phyloP scores from a whole-genome alignment of 257 asterid genomes.

The Petrea volubilis region DNA sequence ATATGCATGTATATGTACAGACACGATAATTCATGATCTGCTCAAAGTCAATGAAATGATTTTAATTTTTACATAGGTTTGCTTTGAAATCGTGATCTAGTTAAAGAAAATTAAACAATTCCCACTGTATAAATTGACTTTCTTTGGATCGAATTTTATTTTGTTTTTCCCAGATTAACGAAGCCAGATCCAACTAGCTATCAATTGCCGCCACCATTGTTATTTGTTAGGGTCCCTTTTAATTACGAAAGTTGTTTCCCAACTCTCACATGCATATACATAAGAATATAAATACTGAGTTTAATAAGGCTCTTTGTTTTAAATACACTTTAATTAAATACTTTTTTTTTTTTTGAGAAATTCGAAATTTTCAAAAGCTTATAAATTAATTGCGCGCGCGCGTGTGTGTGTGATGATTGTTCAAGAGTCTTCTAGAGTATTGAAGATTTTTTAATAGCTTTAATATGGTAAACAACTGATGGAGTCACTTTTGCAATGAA shows the following conservation, averaged over 20 bases:
- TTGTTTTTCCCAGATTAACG: neutral
- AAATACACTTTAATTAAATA: too few relatives aligned
- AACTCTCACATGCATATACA: neutral
- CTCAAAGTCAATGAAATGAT: constrained; percentile 24
- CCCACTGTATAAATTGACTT: constrained; percentile 12
- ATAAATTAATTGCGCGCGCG: too few relatives aligned
- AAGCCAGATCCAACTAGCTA: neutral
- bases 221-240: neutral
- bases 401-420: too few relatives aligned
- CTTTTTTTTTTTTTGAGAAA: too few relatives aligned
- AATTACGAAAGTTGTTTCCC: neutral
- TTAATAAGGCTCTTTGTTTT: neutral
- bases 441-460: too few relatives aligned
- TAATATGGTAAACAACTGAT: too few relatives aligned
- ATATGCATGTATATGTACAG: neutral
- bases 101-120: neutral
- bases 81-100: neutral
- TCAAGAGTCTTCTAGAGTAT: too few relatives aligned
- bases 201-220: neutral
- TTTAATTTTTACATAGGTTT: neutral
- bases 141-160: constrained; percentile 1
- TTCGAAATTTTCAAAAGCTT: too few relatives aligned
- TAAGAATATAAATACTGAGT: too few relatives aligned
- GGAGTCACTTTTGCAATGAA: neutral
- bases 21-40: neutral